Evolutionary conservation across 306 rosid genomes (phyloP).

Genomic region (Ziziphus jujuba): DNA sequence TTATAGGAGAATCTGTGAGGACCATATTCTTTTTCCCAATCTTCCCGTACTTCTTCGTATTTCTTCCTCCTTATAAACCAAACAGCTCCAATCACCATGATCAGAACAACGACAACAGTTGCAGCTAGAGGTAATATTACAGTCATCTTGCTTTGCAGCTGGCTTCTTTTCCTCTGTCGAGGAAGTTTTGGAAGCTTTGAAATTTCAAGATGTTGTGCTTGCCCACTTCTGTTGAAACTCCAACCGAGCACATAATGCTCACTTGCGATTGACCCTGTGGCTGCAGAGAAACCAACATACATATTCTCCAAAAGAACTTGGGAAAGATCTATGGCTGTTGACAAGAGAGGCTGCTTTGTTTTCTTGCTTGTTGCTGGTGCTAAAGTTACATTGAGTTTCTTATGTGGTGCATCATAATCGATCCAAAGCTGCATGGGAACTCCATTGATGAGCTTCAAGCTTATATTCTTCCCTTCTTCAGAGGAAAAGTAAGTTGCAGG

Average conservation of each 20-base stretch:
- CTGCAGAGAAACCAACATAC: slow-evolving; percentile 40
- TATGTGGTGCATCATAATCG: slow-evolving; percentile 24
- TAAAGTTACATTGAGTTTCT: slow-evolving; percentile 25
- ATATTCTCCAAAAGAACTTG: slow-evolving; percentile 11
- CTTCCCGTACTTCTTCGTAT: slow-evolving; percentile 53
- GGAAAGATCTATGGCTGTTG: slow-evolving; percentile 15
- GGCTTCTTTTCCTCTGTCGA: too few species aligned
- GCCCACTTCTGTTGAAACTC: slow-evolving; percentile 36
- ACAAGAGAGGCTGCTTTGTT: slow-evolving; percentile 28
- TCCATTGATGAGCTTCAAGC: slow-evolving; percentile 1
- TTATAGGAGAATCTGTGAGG: slow-evolving; percentile 61
- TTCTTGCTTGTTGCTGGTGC: slow-evolving; percentile 12
- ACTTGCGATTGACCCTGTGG: slow-evolving; percentile 21
- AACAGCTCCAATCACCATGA: neutral
- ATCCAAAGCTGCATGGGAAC: slow-evolving; percentile 21
- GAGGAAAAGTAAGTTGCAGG: slow-evolving; percentile 1
- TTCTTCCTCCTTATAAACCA: slow-evolving; percentile 22
- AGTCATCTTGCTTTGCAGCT: too few species aligned
- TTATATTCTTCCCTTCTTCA: slow-evolving; percentile 1
- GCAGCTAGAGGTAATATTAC: neutral
- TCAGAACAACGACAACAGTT: neutral
- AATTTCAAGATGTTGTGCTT: slow-evolving; percentile 23
- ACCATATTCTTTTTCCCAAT: slow-evolving; percentile 70
- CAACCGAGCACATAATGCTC: slow-evolving; percentile 33
- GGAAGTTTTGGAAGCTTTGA: slow-evolving; percentile 16